Percentiles rank a stretch among this genome's conserved stretches.
Conservation (phyloP, 257 asterid genomes). For the Solanum commersonii region DNA sequence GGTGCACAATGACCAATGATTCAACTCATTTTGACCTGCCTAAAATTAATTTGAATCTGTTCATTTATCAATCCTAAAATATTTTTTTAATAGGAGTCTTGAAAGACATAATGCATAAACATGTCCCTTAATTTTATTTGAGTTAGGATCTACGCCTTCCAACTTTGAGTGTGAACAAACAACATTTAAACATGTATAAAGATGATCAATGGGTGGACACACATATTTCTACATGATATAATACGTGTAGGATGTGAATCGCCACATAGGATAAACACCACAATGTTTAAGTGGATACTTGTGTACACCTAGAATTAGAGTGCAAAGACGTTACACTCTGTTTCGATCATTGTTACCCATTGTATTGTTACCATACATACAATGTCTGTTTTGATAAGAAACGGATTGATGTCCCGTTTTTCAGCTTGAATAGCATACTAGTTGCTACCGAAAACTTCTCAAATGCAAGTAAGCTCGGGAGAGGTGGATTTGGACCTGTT, state of each 20-base stretch:
- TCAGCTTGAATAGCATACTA: constrained; percentile 20
- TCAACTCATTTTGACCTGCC: background rate
- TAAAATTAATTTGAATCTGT: background rate
- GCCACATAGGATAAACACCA: background rate
- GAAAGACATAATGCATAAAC: background rate
- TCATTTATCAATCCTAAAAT: background rate
- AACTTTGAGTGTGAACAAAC: background rate
- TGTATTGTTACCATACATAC: too few species aligned
- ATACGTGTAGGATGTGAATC: background rate
- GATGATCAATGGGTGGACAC: background rate
- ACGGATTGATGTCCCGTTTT: constrained; percentile 26
- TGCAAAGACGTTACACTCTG: background rate
- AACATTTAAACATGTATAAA: background rate
- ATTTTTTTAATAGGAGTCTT: background rate
- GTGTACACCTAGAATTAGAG: too few species aligned
- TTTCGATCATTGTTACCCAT: too few species aligned
- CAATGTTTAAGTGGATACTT: too few species aligned
- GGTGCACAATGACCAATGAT: background rate
- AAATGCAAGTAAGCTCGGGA: constrained; percentile 39
- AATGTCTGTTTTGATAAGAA: background rate
- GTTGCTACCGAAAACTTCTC: constrained; percentile 45
- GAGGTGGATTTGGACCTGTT: constrained; percentile 63
- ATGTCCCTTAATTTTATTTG: background rate
- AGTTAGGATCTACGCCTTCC: background rate
- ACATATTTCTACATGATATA: background rate